A percentile compares a stretch with the other conserved stretches of the same genome.
phyloP scores from a whole-genome alignment of 257 asterid genomes.

The Solanum appendiculatum region DNA sequence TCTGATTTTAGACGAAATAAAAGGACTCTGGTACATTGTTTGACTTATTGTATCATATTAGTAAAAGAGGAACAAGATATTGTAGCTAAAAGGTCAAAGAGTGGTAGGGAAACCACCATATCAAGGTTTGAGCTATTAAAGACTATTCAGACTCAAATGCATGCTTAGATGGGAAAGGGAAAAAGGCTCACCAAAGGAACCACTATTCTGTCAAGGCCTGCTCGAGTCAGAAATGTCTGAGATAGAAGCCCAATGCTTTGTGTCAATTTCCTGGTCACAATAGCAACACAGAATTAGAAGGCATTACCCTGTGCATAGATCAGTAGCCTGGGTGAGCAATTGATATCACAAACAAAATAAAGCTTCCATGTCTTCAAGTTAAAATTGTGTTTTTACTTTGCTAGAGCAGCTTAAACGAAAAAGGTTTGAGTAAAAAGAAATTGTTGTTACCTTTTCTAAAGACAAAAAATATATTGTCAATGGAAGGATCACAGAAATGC shows the following conservation, averaged over 20 bases:
- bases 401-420: background rate
- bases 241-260: conserved; percentile 93
- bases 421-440: background rate
- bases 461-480: background rate
- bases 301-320: background rate
- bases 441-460: background rate
- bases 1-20: background rate
- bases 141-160: background rate
- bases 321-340: background rate
- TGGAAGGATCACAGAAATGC: background rate
- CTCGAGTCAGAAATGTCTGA: conserved; percentile 71
- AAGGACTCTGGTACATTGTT: background rate
- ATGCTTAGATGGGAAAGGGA: background rate
- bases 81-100: background rate
- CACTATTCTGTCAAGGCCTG: conserved; percentile 74
- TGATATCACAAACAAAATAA: background rate
- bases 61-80: background rate
- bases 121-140: background rate
- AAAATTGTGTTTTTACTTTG: background rate
- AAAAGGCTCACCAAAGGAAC: conserved; percentile 84
- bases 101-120: background rate
- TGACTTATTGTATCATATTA: background rate
- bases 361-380: background rate
- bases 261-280: conserved; percentile 59
- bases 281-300: conserved; percentile 2